phyloP scores from a whole-genome alignment of 352 stramenopile species.

The Phytophthora sp. region DNA sequence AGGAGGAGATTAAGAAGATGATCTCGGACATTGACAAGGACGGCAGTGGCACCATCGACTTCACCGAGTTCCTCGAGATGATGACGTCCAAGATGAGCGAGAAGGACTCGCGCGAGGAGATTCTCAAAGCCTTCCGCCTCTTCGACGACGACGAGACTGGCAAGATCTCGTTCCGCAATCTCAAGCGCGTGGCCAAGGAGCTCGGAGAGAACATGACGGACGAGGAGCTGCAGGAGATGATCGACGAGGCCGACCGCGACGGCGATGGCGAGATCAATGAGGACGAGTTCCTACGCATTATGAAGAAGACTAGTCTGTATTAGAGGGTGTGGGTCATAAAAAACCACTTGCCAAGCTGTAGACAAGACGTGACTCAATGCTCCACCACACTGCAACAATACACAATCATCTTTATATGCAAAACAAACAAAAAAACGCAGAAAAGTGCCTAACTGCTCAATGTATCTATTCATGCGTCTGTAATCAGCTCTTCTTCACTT shows the following conservation, averaged over 20 bases:
- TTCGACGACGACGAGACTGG: conserved; percentile 98
- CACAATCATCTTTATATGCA: conserved; percentile 31
- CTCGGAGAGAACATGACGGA: conserved; percentile 98
- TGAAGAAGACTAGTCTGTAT: conserved; percentile 96
- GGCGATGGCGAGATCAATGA: conserved; percentile 96
- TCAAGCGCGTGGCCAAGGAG: conserved; percentile 97
- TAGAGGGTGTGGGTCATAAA: conserved; percentile 21
- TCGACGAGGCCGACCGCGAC: conserved; percentile 96
- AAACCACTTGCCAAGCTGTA: conserved; percentile 6
- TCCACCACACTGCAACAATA: conserved; percentile 1
- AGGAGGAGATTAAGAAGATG: conserved; percentile 98
- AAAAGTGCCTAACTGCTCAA: background rate
- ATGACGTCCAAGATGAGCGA: conserved; percentile 98
- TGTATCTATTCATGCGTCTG: conserved; percentile 25
- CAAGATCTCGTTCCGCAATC: conserved; percentile 97
- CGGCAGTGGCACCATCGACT: conserved; percentile 94
- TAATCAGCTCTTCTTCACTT: conserved; percentile 26
- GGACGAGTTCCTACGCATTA: conserved; percentile 97
- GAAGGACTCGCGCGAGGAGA: conserved; percentile 96
- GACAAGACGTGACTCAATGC: background rate
- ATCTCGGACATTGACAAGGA: conserved; percentile 97
- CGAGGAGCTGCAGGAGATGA: conserved; percentile 98
- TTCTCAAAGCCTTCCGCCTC: conserved; percentile 97
- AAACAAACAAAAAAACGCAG: conserved; percentile 2
- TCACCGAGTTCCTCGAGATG: conserved; percentile 98